Evolutionary conservation across 148 eudicot species (phyloP), one percentile per base, ranked within the genome.

Genomic region (Vaccinium macrocarpon): DNA sequence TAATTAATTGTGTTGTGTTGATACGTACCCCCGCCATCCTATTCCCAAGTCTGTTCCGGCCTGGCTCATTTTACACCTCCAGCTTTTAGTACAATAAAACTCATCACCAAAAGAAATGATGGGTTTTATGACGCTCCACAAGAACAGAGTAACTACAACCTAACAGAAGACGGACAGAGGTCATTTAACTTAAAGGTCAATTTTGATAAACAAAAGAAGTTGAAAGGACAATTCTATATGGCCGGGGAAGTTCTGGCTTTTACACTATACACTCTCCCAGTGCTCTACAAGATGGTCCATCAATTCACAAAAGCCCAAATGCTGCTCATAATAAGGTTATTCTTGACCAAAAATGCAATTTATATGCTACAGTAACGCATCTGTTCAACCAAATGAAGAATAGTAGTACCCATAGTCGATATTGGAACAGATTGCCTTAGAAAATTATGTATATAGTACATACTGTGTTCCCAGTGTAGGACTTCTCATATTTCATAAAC

Each of bases 211-310:
- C 6, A 42, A 42, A 42, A 42, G 6, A 42, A 5, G 46, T 42
- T 42, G 6, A 2, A 76, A 64, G 56, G 56, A 49, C 0, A n/a
- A 76, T 21, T 52, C 25, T 76, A 48, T n/a, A 64, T 19, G 9
- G 14, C 78, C 23, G 2, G 50, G 76, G 76, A 42, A 73, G 49
- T 8, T 70, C 75, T 70, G 46, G 76, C 18, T 72, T 72, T 72
- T 18, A 21, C 49, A 38, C 10, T 16, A 32, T 35, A 3, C 18
- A 10, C 76, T 73, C 5, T 19, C 10, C 49, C 16, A 6, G 48
- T 73, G 76, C 76, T 73, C 76, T 73, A 38, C 46, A 73, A 13
- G 50, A 73, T 38, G 38, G 76, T 73, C 50, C 53, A 7, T 46
- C 2, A 25, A 35, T 35, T 6, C 14, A 75, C 78, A 21, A 75